phyloP scores from a whole-genome alignment of 257 asterid species.

The Salvia miltiorrhiza region DNA sequence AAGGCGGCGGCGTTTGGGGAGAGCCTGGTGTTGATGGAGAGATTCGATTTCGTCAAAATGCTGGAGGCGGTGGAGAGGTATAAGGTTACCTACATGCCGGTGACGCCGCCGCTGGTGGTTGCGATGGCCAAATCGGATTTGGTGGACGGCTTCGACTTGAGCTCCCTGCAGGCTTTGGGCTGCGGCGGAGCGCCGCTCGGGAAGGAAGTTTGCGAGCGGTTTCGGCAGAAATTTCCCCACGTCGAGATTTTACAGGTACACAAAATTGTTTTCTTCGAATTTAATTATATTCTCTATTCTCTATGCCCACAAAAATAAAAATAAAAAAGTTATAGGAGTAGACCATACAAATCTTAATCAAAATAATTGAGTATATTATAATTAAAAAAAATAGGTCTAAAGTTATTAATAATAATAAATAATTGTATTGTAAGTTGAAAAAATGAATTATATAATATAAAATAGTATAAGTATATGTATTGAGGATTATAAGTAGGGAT shows the following conservation, averaged over 20 bases:
- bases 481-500: too few relatives aligned
- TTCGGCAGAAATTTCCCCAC: constrained; percentile 53
- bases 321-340: too few relatives aligned
- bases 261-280: too few relatives aligned
- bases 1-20: constrained; percentile 68
- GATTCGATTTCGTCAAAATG: constrained; percentile 75
- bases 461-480: too few relatives aligned
- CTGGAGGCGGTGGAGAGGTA: constrained; percentile 60
- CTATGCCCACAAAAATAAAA: too few relatives aligned
- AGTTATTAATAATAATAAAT: too few relatives aligned
- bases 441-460: too few relatives aligned
- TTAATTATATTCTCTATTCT: too few relatives aligned
- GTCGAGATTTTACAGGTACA: constrained; percentile 64
- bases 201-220: constrained; percentile 59
- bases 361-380: too few relatives aligned
- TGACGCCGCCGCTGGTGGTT: constrained; percentile 87
- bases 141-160: constrained; percentile 59
- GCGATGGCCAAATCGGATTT: constrained; percentile 74
- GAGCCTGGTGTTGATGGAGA: constrained; percentile 48
- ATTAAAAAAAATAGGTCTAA: too few relatives aligned
- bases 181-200: constrained; percentile 98
- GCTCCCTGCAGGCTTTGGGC: constrained; percentile 55
- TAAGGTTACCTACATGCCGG: constrained; percentile 65
- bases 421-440: too few relatives aligned
- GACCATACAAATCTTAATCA: too few relatives aligned